Evolutionary conservation across 2,329 filamentous ascomycete genomes (phyloP).

Genomic region (Ophidiomyces ophidiicola): DNA sequence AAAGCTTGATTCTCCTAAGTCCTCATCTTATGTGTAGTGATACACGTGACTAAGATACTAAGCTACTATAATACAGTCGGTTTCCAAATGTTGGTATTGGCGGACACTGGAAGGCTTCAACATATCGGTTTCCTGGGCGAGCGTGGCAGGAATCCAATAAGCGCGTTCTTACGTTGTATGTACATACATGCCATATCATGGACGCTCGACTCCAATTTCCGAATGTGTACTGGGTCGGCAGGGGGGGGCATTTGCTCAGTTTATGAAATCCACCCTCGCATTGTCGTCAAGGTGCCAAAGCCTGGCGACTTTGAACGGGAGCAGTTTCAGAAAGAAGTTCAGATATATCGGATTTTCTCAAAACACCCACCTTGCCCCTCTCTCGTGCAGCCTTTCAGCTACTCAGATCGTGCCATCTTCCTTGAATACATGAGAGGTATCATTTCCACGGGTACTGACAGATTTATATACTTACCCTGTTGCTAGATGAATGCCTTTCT

Average conservation of each 20-base stretch:
- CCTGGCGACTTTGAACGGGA: conserved; percentile 19
- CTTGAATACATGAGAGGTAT: conserved; percentile 24
- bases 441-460: conserved; percentile 2
- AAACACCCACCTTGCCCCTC: conserved; percentile 18
- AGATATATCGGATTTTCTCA: conserved; percentile 20
- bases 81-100: no score
- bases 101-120: no score
- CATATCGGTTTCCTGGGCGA: no score
- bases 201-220: conserved; percentile 17
- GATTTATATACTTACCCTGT: conserved; percentile 13
- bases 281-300: conserved; percentile 23
- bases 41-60: no score
- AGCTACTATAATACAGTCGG: no score
- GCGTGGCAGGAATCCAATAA: no score
- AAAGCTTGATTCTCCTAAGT: no score
- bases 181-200: no score
- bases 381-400: conserved; percentile 20
- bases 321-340: conserved; percentile 20
- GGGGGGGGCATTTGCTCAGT: conserved; percentile 20
- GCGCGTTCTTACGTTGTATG: no score
- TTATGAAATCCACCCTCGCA: conserved; percentile 22
- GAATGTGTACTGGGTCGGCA: conserved; percentile 19
- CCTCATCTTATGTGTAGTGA: no score
- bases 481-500: conserved; percentile 19
- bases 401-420: conserved; percentile 19